A percentile compares a stretch with the other conserved stretches of the same genome.
Conservation (phyloP, 192 early-diverging fungal species). For the Fimicolochytrium jonesii region DNA sequence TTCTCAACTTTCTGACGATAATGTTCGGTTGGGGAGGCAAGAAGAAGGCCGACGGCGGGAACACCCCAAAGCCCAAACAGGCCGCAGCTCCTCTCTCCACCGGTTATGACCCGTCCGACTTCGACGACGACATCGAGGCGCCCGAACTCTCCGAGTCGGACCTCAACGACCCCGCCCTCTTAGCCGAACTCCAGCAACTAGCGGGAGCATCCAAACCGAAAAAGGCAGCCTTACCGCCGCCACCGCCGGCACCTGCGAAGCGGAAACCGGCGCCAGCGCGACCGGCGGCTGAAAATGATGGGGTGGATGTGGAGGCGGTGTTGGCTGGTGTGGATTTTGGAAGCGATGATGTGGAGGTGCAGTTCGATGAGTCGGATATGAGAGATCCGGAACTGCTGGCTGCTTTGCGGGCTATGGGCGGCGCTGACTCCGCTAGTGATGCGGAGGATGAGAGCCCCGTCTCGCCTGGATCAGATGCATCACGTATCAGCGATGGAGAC, state of each 20-base stretch:
- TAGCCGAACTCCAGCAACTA: conserved; percentile 11
- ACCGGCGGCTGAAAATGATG: not conserved
- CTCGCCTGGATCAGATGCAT: too few relatives aligned
- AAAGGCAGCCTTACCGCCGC: not conserved
- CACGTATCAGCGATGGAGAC: too few relatives aligned
- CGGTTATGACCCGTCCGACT: not conserved
- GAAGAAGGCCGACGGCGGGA: not conserved
- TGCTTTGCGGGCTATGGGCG: not conserved
- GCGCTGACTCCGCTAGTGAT: not conserved
- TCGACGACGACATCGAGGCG: conserved; percentile 1
- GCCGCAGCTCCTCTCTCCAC: not conserved
- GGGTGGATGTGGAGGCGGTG: not conserved
- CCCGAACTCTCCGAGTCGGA: conserved; percentile 15
- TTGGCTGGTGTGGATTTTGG: not conserved
- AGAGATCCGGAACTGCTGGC: conserved; percentile 69
- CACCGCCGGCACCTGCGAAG: not conserved
- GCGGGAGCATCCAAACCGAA: not conserved
- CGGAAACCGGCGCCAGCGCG: not conserved
- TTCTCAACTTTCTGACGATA: not conserved
- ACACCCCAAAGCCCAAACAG: too few relatives aligned
- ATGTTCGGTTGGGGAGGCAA: not conserved
- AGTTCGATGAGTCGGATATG: conserved; percentile 68
- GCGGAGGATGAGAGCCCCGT: not conserved
- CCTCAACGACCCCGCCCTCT: conserved; percentile 34
- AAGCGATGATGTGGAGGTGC: conserved; percentile 52